These are phyloP conservation scores for Corylus heterophylla DNA, from an alignment of 306 rosid species.

Conservation along the genomic window DNA sequence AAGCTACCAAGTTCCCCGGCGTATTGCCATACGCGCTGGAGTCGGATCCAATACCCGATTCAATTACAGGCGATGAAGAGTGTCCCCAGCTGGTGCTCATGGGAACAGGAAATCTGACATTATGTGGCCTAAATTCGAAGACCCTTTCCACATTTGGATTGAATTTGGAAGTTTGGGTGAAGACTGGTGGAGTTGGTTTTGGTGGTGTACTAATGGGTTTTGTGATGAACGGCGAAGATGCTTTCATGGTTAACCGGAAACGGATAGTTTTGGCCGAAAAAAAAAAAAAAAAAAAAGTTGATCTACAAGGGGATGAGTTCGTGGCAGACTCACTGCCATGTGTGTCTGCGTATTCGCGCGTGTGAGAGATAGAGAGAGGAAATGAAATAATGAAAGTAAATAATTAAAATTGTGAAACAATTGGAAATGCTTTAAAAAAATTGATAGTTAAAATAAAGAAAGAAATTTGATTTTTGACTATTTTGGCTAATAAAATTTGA, in stretches of 20 bases:
- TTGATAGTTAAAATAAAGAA: no score
- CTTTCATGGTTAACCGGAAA: slow-evolving; percentile 37
- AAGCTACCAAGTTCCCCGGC: slow-evolving; percentile 22
- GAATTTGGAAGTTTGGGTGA: slow-evolving; percentile 20
- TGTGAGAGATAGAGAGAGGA: no score
- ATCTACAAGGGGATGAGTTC: background rate
- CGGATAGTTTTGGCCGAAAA: background rate
- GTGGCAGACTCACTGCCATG: background rate
- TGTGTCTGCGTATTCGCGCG: background rate
- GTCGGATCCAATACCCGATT: slow-evolving; percentile 34
- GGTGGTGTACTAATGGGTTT: slow-evolving; percentile 28
- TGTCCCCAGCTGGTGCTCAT: slow-evolving; percentile 36
- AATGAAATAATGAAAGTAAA: no score
- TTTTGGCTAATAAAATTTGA: no score
- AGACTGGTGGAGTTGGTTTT: slow-evolving; percentile 6
- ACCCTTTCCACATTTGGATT: slow-evolving; percentile 28
- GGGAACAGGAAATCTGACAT: slow-evolving; percentile 26
- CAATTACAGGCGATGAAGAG: slow-evolving; percentile 31
- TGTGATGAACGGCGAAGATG: slow-evolving; percentile 38
- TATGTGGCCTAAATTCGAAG: slow-evolving; percentile 21
- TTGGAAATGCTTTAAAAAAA: no score
- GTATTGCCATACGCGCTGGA: slow-evolving; percentile 20
- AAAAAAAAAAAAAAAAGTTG: no score
- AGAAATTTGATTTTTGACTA: no score
- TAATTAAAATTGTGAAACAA: no score